Evolutionary conservation across 1,284 basidiomycete genomes (phyloP), one percentile per base, ranked within the genome.

Genomic region (Fomitopsis palustris): DNA sequence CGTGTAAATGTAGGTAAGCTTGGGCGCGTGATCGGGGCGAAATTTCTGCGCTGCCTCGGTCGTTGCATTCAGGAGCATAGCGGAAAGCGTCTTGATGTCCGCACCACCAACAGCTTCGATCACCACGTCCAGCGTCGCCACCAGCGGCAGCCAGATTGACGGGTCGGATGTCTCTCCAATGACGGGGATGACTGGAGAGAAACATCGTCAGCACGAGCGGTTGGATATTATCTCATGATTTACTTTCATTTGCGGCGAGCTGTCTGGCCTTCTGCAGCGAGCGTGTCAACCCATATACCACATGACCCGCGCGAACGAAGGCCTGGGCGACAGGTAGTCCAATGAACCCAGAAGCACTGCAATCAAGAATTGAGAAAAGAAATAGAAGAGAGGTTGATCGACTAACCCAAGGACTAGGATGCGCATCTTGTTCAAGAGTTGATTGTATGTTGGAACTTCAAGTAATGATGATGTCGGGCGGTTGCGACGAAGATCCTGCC

Each of bases 111-210:
- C 51, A 23, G 63, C 72, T 68, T 77, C 70, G 71, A 84, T 77
- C 54, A 84, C 74, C 41, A 78, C 81, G 62, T 81, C 79, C 27
- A 77, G 58, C 23, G 71, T 74, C 43, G 74, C 67, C 9, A 79
- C 74, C n/a, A 80, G 68, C 29, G 73, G 60, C 12, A 72, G 68
- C 77, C 80, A 84, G 5, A 63, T 60, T 31, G 73, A 70, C 3
- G 74, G 68, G 21, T 76, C 67, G 14, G 67, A 62, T 0, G 69
- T 65, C 27, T 81, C 77, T 16, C 75, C 75, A 6, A 84, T 67
- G 57, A 83, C 56, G 0, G 83, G 81, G 27, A 79, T 77, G 61
- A 86, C 78, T 80, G 61, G n/a, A n/a, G n/a, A n/a, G n/a, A n/a
- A n/a, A n/a, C n/a, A n/a, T n/a, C n/a, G n/a, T n/a, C n/a, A n/a